These are phyloP conservation scores for Alliaria petiolata DNA, from an alignment of 345 rosid genomes.

Conservation along the genomic window DNA sequence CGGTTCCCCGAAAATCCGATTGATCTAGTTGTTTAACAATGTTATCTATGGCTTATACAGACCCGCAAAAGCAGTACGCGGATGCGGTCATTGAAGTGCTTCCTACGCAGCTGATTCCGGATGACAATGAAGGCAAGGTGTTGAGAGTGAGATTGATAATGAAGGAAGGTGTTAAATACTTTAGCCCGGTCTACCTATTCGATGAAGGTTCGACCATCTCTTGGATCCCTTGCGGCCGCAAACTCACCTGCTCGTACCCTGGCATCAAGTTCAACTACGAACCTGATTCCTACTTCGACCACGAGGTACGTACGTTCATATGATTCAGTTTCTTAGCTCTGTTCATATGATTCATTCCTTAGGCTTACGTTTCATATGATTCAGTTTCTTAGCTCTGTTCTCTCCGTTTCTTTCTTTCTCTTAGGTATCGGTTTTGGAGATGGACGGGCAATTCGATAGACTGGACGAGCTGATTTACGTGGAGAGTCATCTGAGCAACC, in stretches of 20 bases:
- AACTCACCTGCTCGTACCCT: slow-evolving; percentile 95
- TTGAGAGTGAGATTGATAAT: slow-evolving; percentile 87
- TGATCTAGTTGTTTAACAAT: not conserved
- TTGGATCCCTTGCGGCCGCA: slow-evolving; percentile 98
- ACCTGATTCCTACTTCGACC: slow-evolving; percentile 69
- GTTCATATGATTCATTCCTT: too few relatives aligned
- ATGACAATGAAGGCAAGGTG: slow-evolving; percentile 85
- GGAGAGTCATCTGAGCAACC: slow-evolving; percentile 92
- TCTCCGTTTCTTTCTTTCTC: not conserved
- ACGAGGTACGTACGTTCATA: slow-evolving; percentile 50
- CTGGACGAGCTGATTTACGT: slow-evolving; percentile 92
- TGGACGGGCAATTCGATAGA: slow-evolving; percentile 97
- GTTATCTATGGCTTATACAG: slow-evolving; percentile 39
- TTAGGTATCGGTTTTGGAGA: slow-evolving; percentile 88
- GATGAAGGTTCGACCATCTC: slow-evolving; percentile 92
- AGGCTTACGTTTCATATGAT: not conserved
- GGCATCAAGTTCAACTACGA: slow-evolving; percentile 87
- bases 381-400: not conserved
- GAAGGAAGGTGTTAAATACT: slow-evolving; percentile 91
- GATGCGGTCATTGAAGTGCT: slow-evolving; percentile 94
- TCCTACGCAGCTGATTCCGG: slow-evolving; percentile 85
- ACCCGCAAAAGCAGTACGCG: slow-evolving; percentile 92
- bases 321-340: too few relatives aligned
- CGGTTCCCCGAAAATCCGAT: not conserved
- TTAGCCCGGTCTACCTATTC: slow-evolving; percentile 85